Evolutionary conservation across 257 asterid species (phyloP), one percentile per base, ranked within the genome.

Genomic region (Ilex aquifolium): DNA sequence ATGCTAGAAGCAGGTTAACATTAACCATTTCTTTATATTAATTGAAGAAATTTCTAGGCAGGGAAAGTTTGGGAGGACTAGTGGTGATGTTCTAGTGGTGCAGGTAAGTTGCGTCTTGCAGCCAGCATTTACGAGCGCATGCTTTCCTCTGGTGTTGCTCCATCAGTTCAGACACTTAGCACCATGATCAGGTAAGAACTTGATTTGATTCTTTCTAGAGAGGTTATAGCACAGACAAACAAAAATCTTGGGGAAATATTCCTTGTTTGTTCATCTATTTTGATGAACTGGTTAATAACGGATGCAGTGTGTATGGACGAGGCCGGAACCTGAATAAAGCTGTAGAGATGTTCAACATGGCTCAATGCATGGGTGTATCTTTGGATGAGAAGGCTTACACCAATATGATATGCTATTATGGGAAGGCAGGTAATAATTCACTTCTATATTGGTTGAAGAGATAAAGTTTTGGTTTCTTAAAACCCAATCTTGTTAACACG

Each of bases 341-440:
- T 21, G 72, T 85, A 62, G 83, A 92, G 74, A 79, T 83, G 65
- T 87, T 89, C 77, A 70, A 78, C 61, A 66, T 65, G 73, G 97
- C 93, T 71, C 83, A 61, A 67, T 76, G 75, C 73, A 73, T 42
- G 79, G 95, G 88, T 30, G 65, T 76, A 54, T 44, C 82, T 44
- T 66, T 92, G 86, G 98, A 89, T 79, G 98, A 87, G 83, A 92
- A 89, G 82, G 81, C 82, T 51, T 89, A 86, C 76, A 83, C 93
- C 65, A 92, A 87, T 72, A 72, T 92, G 85, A 92, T 92, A 71
- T 71, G 75, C 80, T 83, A 81, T 69, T 91, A 80, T 57, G 98
- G 95, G 66, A 92, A 92, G 86, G 89, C 97, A 63, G 97, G 98
- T 92, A 57, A 27, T 2, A 7, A 17, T 53, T 53, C 15, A 21